Evolutionary conservation across 2,329 filamentous ascomycete species (phyloP).

Genomic region (Akanthomyces dipterigenus): DNA sequence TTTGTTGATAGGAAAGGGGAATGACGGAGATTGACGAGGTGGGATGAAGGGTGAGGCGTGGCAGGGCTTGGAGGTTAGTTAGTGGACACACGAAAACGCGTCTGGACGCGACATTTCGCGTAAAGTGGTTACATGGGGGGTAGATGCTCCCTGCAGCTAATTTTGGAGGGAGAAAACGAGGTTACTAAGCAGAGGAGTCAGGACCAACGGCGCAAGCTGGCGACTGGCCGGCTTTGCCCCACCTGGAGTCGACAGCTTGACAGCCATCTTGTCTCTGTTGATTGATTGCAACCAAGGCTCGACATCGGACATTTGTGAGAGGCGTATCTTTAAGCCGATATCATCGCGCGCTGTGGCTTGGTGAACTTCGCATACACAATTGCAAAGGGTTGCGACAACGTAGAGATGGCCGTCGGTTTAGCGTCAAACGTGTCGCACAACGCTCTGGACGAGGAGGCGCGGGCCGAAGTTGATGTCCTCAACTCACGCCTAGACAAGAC

Average conservation of each 20-base stretch:
- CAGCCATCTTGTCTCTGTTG: background rate
- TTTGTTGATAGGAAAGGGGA: conserved; percentile 9
- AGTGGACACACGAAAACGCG: conserved; percentile 10
- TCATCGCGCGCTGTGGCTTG: background rate
- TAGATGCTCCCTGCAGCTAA: background rate
- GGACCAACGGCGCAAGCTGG: background rate
- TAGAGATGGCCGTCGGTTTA: conserved; percentile 45
- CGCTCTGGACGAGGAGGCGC: conserved; percentile 58
- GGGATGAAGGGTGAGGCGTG: conserved; percentile 8
- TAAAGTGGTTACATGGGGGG: conserved; percentile 17
- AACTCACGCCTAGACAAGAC: conserved; percentile 82
- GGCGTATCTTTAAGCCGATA: background rate
- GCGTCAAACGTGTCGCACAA: conserved; percentile 35
- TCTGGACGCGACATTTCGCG: conserved; percentile 16
- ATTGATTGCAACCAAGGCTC: background rate
- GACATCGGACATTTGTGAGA: background rate
- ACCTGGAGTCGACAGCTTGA: background rate
- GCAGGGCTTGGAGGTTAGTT: background rate
- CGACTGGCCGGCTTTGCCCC: background rate
- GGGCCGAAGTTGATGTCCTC: conserved; percentile 63
- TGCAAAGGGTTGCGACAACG: background rate
- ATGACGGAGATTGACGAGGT: conserved; percentile 5
- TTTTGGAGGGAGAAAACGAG: background rate
- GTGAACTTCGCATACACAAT: background rate
- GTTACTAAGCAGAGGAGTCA: conserved; percentile 8